Conservation (phyloP, 768 basidiomycete genomes). For the Mycena haematopus region DNA sequence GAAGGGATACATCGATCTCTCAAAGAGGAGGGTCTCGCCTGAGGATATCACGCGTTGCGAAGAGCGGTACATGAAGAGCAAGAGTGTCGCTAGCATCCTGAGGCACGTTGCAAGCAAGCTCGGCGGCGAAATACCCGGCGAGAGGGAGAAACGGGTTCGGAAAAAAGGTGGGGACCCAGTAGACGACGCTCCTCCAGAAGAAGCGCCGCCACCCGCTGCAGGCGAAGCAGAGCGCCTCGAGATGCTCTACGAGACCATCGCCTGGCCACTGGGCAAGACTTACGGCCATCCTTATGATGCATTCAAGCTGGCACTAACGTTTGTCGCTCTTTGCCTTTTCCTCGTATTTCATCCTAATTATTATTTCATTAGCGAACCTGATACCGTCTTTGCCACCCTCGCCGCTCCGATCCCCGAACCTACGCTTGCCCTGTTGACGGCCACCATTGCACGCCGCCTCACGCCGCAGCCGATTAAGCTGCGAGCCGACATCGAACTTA, state of each 20-base stretch:
- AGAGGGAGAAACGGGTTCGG: constrained; percentile 56
- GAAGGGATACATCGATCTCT: constrained; percentile 99
- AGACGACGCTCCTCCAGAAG: constrained; percentile 44
- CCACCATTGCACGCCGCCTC: constrained; percentile 91
- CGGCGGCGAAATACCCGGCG: constrained; percentile 37
- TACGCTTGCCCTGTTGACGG: constrained; percentile 67
- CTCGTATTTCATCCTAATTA: constrained; percentile 16
- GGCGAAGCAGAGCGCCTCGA: constrained; percentile 86
- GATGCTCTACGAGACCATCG: constrained; percentile 86
- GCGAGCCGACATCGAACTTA: constrained; percentile 96
- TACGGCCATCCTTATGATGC: constrained; percentile 98
- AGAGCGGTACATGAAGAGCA: constrained; percentile 97
- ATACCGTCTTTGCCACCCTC: constrained; percentile 82
- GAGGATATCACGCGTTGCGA: constrained; percentile 99
- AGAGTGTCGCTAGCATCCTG: constrained; percentile 92
- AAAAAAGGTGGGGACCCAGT: constrained; percentile 53
- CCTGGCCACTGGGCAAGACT: constrained; percentile 90
- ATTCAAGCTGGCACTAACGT: constrained; percentile 97
- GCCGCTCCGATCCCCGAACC: constrained; percentile 59
- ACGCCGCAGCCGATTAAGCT: constrained; percentile 99
- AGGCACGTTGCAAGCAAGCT: constrained; percentile 88
- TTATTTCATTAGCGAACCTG: constrained; percentile 45
- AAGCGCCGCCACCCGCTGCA: constrained; percentile 41
- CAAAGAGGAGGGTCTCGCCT: constrained; percentile 96
- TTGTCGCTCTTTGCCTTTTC: constrained; percentile 37